Conservation (phyloP, 805 yeast genomes). For the Spathaspora sp. region DNA sequence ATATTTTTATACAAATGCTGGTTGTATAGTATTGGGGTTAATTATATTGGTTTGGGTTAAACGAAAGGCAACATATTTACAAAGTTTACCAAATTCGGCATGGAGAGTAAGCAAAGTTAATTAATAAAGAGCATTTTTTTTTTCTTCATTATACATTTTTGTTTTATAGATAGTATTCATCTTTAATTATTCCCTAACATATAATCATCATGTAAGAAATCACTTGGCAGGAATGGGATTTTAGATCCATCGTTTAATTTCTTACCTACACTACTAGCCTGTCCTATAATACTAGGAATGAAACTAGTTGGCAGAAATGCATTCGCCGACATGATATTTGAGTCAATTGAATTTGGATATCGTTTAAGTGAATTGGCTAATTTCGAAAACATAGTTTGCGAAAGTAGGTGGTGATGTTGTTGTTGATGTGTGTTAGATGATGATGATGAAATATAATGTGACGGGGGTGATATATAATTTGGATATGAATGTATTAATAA, state of each 20-base stretch:
- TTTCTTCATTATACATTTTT: too few relatives aligned
- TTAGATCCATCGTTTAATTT: constrained; percentile 33
- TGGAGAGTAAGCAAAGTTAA: constrained; percentile 60
- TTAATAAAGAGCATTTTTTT: not conserved
- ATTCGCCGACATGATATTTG: constrained; percentile 2
- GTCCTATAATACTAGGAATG: constrained; percentile 38
- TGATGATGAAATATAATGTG: constrained; percentile 11
- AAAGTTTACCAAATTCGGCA: constrained; percentile 64
- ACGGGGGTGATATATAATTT: constrained; percentile 12
- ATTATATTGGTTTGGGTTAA: constrained; percentile 66
- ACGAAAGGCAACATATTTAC: constrained; percentile 58
- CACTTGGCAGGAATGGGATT: constrained; percentile 40
- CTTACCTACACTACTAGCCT: constrained; percentile 32
- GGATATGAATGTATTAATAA: not conserved
- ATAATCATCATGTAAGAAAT: constrained; percentile 32
- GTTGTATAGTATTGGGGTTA: constrained; percentile 70
- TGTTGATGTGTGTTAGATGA: not conserved
- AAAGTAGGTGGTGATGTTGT: not conserved
- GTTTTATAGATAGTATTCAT: not conserved
- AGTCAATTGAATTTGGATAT: not conserved
- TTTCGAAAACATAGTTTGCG: not conserved
- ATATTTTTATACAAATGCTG: constrained; percentile 69
- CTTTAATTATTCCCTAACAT: not conserved
- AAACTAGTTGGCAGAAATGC: constrained; percentile 25
- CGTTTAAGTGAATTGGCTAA: not conserved